Evolutionary conservation across 768 basidiomycete species (phyloP), one percentile per base, ranked within the genome.

Genomic region (Termitomyces sp.): DNA sequence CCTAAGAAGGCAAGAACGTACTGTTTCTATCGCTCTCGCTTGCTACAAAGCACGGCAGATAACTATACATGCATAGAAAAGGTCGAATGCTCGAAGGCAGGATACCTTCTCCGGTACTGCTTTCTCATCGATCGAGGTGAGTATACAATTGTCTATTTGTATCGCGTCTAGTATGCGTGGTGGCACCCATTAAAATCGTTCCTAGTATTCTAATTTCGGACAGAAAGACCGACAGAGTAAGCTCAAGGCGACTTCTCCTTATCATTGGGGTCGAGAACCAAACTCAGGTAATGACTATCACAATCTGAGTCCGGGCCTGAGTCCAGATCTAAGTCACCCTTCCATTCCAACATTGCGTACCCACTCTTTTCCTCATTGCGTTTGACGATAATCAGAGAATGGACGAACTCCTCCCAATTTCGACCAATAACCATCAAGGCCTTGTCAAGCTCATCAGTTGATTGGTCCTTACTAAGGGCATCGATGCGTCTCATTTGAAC

Each of bases 401-500:
- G 60, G 3, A 61, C 48, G n/a, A 56, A 43, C 3, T 43, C 38
- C 31, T 61, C 53, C 60, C 60, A 61, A 15, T 61, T 32, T 34
- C 20, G 45, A 14, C 49, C 37, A 34, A 61, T 36, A 15, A 17
- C 40, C 25, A 45, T 42, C 49, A 61, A 10, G 29, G 40, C 49
- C 15, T 52, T 15, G 37, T 61, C 60, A 15, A 57, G 25, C 25
- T 46, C 42, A 9, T 56, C 32, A 17, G 50, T 57, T 10, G 56
- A 9, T 12, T 38, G 32, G 14, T 20, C 36, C 32, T 40, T 50
- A 25, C 38, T 48, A 12, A 61, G 38, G 17, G 55, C 47, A 17
- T 57, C 54, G n/a, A 61, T 45, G 32, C 60, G 56, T 46, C 38
- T 56, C n/a, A 61, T 43, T 25, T 61, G 60, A 6, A 61, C 29